These are phyloP conservation scores for Inga oerstediana DNA, from an alignment of 306 rosid species.

Conservation along the genomic window DNA sequence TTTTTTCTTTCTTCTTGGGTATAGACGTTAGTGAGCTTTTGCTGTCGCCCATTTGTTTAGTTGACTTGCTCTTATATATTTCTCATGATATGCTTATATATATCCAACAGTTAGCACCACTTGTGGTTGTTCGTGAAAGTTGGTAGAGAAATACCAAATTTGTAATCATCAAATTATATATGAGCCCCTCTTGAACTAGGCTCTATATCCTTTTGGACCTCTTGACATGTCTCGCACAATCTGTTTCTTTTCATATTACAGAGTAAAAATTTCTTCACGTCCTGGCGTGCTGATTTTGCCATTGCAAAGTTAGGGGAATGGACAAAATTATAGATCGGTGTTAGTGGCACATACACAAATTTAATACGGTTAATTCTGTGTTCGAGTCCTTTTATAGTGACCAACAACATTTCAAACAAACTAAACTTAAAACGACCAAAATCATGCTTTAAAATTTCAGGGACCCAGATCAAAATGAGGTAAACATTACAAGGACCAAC, in stretches of 20 bases:
- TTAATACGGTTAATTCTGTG: too few relatives aligned
- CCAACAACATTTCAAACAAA: too few relatives aligned
- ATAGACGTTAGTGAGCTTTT: constrained; percentile 32
- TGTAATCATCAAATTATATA: not conserved
- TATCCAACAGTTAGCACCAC: not conserved
- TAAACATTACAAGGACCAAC: too few relatives aligned
- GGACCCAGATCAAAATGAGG: too few relatives aligned
- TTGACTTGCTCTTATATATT: not conserved
- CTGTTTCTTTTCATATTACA: not conserved
- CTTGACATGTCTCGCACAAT: not conserved
- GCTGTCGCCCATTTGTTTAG: constrained; percentile 46
- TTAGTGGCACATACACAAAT: too few relatives aligned
- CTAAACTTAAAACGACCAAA: too few relatives aligned
- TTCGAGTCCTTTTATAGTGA: too few relatives aligned
- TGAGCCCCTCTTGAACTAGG: not conserved
- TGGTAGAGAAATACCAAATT: not conserved
- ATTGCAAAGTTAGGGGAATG: too few relatives aligned
- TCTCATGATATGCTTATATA: not conserved
- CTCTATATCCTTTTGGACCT: not conserved
- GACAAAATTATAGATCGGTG: too few relatives aligned
- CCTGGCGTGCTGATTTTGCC: too few relatives aligned
- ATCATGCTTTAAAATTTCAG: too few relatives aligned
- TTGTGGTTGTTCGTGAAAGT: not conserved
- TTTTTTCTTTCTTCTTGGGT: too few relatives aligned
- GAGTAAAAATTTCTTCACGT: not conserved